These are phyloP conservation scores for Metschnikowia santaceciliae DNA, from an alignment of 805 yeast species.

Conservation along the genomic window DNA sequence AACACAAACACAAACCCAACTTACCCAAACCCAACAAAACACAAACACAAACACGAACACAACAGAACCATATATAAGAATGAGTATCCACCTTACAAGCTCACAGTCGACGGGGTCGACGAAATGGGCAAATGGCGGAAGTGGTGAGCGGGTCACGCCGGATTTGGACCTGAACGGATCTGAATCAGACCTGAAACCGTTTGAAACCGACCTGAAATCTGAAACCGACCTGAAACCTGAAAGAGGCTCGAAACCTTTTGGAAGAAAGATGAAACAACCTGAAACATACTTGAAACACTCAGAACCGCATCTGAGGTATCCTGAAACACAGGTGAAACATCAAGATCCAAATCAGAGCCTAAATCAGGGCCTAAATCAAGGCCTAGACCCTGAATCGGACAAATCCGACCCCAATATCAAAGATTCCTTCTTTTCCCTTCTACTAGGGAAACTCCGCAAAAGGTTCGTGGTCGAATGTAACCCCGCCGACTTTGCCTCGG, in stretches of 20 bases:
- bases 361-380: no score
- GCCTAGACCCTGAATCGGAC: no score
- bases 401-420: neutral
- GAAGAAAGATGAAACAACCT: neutral
- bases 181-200: neutral
- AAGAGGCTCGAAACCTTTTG: neutral
- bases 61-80: neutral
- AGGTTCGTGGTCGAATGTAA: slow-evolving; percentile 23
- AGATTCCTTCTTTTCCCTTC: neutral
- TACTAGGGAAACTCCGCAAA: slow-evolving; percentile 6
- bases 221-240: neutral
- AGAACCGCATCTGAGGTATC: no score
- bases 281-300: neutral
- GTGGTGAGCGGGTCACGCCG: neutral
- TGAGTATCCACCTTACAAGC: neutral
- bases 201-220: neutral
- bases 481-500: slow-evolving; percentile 63
- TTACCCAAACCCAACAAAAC: neutral
- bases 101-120: neutral
- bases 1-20: neutral
- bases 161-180: neutral
- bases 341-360: no score
- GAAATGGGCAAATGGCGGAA: neutral
- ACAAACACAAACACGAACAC: neutral
- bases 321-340: no score